Evolutionary conservation across 2,329 filamentous ascomycete genomes (phyloP).

Genomic region (Fusarium fujikuroi): DNA sequence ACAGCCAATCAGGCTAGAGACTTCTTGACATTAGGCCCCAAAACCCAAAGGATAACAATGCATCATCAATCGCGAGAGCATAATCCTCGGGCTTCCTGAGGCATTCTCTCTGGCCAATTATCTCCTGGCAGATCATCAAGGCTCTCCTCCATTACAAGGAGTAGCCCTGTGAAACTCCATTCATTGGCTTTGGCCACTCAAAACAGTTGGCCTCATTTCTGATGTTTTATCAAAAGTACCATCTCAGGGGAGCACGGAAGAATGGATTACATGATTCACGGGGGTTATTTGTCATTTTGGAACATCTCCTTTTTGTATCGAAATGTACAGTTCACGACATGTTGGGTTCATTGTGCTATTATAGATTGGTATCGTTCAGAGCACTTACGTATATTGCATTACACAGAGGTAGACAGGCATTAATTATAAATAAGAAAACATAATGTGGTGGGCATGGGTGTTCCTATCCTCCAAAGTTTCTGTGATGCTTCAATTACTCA

Average conservation of each 20-base stretch:
- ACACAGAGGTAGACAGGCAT: background rate
- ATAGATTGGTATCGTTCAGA: background rate
- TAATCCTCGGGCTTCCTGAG: slow-evolving; percentile 4
- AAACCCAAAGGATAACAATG: background rate
- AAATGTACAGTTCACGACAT: background rate
- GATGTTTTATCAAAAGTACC: background rate
- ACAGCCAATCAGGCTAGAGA: slow-evolving; percentile 18
- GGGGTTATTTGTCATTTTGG: background rate
- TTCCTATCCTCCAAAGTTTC: background rate
- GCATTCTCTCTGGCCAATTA: background rate
- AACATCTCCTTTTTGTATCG: background rate
- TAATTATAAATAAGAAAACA: background rate
- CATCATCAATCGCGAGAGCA: background rate
- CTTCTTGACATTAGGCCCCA: background rate
- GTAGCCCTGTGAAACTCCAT: background rate
- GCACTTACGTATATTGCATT: background rate
- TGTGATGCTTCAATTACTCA: background rate
- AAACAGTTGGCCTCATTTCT: background rate
- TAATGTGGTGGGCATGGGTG: background rate
- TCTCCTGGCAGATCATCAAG: background rate
- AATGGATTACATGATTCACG: background rate
- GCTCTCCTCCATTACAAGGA: background rate
- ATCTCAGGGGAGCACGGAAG: background rate
- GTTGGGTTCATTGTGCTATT: background rate
- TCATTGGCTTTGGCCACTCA: background rate